Evolutionary conservation across 2,329 filamentous ascomycete genomes (phyloP).

Genomic region (Diaporthe sp.): DNA sequence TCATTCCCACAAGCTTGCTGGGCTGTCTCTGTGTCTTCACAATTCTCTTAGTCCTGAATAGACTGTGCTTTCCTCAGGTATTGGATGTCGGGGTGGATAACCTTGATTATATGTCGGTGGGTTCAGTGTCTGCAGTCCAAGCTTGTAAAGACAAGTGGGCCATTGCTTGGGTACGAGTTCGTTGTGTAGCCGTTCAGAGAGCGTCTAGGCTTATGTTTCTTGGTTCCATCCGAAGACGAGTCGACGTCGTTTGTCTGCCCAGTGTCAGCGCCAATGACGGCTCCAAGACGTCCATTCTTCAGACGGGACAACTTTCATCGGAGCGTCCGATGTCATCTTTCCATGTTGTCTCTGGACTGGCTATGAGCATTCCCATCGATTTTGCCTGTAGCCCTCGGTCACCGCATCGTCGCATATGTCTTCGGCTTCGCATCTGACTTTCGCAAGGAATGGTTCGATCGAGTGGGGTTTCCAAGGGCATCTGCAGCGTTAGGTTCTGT

Average conservation of each 20-base stretch:
- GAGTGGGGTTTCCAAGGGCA: neutral
- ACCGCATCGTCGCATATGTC: neutral
- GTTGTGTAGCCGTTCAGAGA: neutral
- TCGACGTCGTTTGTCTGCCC: neutral
- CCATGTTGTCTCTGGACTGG: no score
- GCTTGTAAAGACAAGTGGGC: neutral
- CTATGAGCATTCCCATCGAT: neutral
- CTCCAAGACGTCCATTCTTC: neutral
- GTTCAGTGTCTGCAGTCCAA: neutral
- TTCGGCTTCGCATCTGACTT: neutral
- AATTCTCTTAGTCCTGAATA: neutral
- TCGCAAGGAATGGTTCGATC: neutral
- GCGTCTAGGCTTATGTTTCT: neutral
- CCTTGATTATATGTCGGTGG: neutral
- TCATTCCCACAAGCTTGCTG: neutral
- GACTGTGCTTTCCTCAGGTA: neutral
- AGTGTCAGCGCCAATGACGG: neutral
- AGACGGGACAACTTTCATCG: neutral
- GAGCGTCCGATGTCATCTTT: neutral
- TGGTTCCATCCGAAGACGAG: neutral
- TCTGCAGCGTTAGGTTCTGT: slow-evolving; percentile 3
- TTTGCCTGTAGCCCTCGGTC: neutral
- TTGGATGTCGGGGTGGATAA: no score
- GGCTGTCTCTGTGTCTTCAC: neutral
- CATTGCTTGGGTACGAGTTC: neutral